Evolutionary conservation across 1,284 basidiomycete genomes (phyloP).

Genomic region (Leucoagaricus sp.): DNA sequence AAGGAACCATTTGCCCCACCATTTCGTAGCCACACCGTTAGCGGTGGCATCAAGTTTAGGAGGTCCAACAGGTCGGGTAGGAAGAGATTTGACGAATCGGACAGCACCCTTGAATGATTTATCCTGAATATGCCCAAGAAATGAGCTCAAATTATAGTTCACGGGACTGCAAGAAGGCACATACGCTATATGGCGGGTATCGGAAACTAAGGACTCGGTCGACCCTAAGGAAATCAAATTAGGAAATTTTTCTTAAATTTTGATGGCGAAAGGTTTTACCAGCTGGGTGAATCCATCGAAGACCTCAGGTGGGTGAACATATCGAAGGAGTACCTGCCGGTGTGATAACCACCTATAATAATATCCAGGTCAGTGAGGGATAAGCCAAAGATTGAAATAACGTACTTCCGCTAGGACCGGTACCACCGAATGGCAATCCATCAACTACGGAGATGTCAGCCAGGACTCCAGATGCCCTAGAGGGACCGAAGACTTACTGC

Average conservation of each 20-base stretch:
- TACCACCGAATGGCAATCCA: conserved; percentile 75
- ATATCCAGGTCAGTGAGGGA: background rate
- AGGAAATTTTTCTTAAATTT: background rate
- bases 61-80: conserved; percentile 43
- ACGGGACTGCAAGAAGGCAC: conserved; percentile 18
- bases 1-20: conserved; percentile 39
- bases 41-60: conserved; percentile 25
- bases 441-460: conserved; percentile 38
- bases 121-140: conserved; percentile 15
- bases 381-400: conserved; percentile 11
- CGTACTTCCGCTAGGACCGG: conserved; percentile 73
- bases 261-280: conserved; percentile 46
- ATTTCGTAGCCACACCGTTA: conserved; percentile 41
- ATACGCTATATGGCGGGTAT: conserved; percentile 67
- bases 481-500: conserved; percentile 39
- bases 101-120: conserved; percentile 31
- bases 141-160: background rate
- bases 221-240: conserved; percentile 41
- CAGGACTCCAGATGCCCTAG: background rate
- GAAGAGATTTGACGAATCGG: conserved; percentile 32
- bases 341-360: conserved; percentile 57
- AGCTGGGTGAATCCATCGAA: conserved; percentile 64
- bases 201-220: conserved; percentile 58
- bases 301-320: conserved; percentile 68
- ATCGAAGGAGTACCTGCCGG: conserved; percentile 67